These are phyloP conservation scores for Anethum foeniculum DNA, from an alignment of 140 eudicot genomes.

Conservation along the genomic window DNA sequence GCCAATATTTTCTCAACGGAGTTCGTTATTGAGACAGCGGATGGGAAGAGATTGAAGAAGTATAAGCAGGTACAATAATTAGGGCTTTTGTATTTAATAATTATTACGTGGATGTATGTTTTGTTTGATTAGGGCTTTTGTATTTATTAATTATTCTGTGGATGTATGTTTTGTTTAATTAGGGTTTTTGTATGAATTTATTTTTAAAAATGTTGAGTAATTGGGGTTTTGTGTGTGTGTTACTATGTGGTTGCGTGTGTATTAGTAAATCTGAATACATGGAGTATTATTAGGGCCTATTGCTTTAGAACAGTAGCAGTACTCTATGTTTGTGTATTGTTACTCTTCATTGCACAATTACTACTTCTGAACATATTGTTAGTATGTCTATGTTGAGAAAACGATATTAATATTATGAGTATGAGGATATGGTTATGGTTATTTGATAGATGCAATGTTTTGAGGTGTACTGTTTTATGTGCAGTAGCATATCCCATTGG, in stretches of 20 bases:
- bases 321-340: too few relatives aligned
- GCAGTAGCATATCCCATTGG: background rate
- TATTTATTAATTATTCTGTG: too few relatives aligned
- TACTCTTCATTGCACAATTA: too few relatives aligned
- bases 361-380: background rate
- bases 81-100: background rate
- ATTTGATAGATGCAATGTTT: too few relatives aligned
- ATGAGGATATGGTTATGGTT: background rate
- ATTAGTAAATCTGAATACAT: background rate
- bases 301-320: too few relatives aligned
- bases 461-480: too few relatives aligned
- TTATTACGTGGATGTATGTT: background rate
- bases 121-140: too few relatives aligned
- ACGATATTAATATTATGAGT: background rate
- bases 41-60: conserved; percentile 66
- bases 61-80: conserved; percentile 61
- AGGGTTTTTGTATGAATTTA: background rate
- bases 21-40: conserved; percentile 81
- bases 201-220: background rate
- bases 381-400: background rate
- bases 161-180: background rate
- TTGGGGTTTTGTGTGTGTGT: background rate
- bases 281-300: too few relatives aligned
- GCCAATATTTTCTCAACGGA: conserved; percentile 81
- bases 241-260: background rate